A percentile compares a stretch with the other conserved stretches of the same genome.
These are phyloP conservation scores for Blechomonas ayalai DNA, from an alignment of 208 protist species.

Conservation along the genomic window DNA sequence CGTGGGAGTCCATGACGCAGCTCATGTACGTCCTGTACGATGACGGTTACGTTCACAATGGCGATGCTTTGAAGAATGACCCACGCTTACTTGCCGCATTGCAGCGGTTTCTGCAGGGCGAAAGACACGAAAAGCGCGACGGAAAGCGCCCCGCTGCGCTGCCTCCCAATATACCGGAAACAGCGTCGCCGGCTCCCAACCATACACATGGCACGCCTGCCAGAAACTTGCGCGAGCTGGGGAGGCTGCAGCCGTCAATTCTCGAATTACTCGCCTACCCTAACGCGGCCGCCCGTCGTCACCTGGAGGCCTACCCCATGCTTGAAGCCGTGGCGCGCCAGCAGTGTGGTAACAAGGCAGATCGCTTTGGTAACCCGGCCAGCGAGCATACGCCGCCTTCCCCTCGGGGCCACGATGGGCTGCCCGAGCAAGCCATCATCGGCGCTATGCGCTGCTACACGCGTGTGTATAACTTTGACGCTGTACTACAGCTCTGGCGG, in stretches of 20 bases:
- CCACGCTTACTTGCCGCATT: constrained; percentile 13
- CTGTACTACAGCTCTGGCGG: constrained; percentile 57
- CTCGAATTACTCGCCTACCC: constrained; percentile 45
- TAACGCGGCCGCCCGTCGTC: constrained; percentile 24
- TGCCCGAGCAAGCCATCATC: constrained; percentile 9
- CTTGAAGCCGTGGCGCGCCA: neutral
- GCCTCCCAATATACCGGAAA: neutral
- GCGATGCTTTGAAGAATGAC: constrained; percentile 24
- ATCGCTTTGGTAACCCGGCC: too few relatives aligned
- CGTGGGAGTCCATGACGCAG: constrained; percentile 27
- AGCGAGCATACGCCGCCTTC: too few relatives aligned
- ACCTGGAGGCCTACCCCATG: constrained; percentile 22
- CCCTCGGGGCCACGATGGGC: too few relatives aligned
- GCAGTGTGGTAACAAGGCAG: neutral
- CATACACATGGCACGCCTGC: too few relatives aligned
- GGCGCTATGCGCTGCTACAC: constrained; percentile 77
- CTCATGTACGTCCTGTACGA: constrained; percentile 27
- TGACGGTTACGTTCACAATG: constrained; percentile 14
- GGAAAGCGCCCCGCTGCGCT: neutral
- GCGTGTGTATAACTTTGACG: constrained; percentile 54
- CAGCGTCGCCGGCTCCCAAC: neutral
- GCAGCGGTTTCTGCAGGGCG: neutral
- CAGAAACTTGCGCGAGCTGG: too few relatives aligned
- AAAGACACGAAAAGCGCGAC: neutral
- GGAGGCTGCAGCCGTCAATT: constrained; percentile 10